phyloP scores from a whole-genome alignment of 2,329 filamentous ascomycete genomes.

The Coniochaeta sp. region DNA sequence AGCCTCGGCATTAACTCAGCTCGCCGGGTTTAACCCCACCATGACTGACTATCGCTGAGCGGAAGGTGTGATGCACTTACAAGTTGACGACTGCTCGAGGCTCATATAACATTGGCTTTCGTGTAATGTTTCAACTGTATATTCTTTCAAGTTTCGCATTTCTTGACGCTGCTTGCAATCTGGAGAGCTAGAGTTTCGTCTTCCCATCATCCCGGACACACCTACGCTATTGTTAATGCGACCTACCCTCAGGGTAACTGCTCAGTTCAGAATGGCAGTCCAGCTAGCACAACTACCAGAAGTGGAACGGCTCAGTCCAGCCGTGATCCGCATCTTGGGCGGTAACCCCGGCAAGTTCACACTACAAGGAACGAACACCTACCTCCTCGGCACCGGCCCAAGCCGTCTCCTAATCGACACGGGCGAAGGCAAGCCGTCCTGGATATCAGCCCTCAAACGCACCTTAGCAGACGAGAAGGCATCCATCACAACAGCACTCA shows the following conservation, averaged over 20 bases:
- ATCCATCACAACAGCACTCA: slow-evolving; percentile 59
- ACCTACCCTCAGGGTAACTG: not conserved
- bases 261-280: slow-evolving; percentile 44
- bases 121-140: too few species aligned
- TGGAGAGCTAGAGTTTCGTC: too few species aligned
- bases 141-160: too few species aligned
- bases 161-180: too few species aligned
- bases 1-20: slow-evolving; percentile 4
- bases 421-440: slow-evolving; percentile 70
- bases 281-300: slow-evolving; percentile 60
- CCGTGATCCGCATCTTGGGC: slow-evolving; percentile 77
- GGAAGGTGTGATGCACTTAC: not conserved
- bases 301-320: slow-evolving; percentile 69
- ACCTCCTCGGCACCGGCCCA: slow-evolving; percentile 72
- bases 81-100: not conserved
- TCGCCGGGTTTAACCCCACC: not conserved
- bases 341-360: slow-evolving; percentile 84
- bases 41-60: not conserved
- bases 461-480: slow-evolving; percentile 63
- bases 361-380: slow-evolving; percentile 84
- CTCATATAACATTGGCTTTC: too few species aligned
- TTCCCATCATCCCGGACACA: too few species aligned
- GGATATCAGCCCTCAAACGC: slow-evolving; percentile 59
- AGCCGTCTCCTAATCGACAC: slow-evolving; percentile 81
- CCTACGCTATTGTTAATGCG: too few species aligned